Evolutionary conservation across 768 basidiomycete species (phyloP), one percentile per base, ranked within the genome.

Genomic region (Mycena galopus): DNA sequence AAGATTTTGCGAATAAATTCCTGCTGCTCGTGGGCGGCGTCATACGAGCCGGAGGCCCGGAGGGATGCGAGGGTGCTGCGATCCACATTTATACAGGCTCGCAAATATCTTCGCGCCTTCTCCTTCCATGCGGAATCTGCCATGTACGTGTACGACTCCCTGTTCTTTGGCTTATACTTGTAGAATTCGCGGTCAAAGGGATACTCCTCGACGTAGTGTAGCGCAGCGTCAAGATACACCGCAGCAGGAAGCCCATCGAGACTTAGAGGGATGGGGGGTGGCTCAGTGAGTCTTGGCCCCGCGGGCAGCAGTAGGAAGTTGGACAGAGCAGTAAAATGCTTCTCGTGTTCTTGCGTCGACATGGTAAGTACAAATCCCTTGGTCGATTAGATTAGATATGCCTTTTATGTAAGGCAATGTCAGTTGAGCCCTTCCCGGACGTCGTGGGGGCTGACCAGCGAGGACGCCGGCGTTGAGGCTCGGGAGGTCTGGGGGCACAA

Each of bases 111-210:
- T 50, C 67, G 61, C 59, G 67, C 67, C 59, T 61, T 68, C 67
- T 68, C 59, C 51, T 68, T 68, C 25, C 59, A 68, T 68, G 61
- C 67, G 35, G 67, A 62, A 62, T 68, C 67, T 35, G 58, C 67
- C 25, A 21, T 60, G n/a, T 51, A 68, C 50, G 59, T 37, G 59
- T 68, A 68, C 59, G 9, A 44, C 44, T n/a, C 35, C 67, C 33
- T 68, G 27, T 23, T 61, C 67, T 62, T 68, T 35, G 47, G 47
- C 58, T 51, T 53, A 35, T 68, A 68, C 61, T 68, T 68, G 67
- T 68, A 53, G 67, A 68, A 68, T 68, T 68, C 59, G 67, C 59
- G 67, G 59, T 68, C 35, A 55, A 68, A 68, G 67, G 67, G 67
- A 62, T 68, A 68, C 59, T 61, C 32, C 33, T 60, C 59, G 67